Conservation (phyloP, 441 rosid genomes). For the Brassica hybrid region DNA sequence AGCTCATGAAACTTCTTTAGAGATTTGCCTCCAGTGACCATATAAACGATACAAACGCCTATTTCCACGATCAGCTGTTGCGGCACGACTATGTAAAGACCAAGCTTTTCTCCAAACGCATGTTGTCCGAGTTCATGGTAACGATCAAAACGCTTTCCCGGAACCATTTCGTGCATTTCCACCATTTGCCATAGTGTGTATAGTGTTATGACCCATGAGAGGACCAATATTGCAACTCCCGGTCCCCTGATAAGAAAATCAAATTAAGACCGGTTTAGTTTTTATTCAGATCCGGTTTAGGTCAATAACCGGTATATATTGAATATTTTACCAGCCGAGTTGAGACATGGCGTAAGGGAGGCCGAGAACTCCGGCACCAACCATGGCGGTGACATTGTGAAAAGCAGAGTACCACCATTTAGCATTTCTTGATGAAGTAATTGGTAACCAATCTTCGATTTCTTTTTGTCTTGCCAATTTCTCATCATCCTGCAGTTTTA, state of each 20-base stretch:
- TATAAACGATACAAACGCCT: slow-evolving; percentile 69
- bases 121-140: slow-evolving; percentile 82
- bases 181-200: slow-evolving; percentile 97
- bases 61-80: slow-evolving; percentile 79
- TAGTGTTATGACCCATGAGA: slow-evolving; percentile 77
- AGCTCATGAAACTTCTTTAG: slow-evolving; percentile 67
- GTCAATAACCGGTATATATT: not conserved
- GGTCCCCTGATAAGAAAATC: slow-evolving; percentile 60
- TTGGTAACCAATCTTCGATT: slow-evolving; percentile 62
- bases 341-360: slow-evolving; percentile 63
- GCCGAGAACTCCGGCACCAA: slow-evolving; percentile 67
- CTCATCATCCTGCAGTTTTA: slow-evolving; percentile 4
- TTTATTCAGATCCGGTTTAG: not conserved
- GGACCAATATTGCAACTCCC: slow-evolving; percentile 52
- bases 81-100: slow-evolving; percentile 80
- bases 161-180: slow-evolving; percentile 88
- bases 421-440: slow-evolving; percentile 59
- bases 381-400: slow-evolving; percentile 74
- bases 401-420: slow-evolving; percentile 69
- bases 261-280: slow-evolving; percentile 17
- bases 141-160: slow-evolving; percentile 74
- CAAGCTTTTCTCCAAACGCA: slow-evolving; percentile 83
- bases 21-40: slow-evolving; percentile 90
- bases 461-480: slow-evolving; percentile 45
- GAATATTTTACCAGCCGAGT: slow-evolving; percentile 52